Base-by-base conservation (phyloP, 2,329 filamentous ascomycete genomes). In the Trichoderma lentiforme region DNA sequence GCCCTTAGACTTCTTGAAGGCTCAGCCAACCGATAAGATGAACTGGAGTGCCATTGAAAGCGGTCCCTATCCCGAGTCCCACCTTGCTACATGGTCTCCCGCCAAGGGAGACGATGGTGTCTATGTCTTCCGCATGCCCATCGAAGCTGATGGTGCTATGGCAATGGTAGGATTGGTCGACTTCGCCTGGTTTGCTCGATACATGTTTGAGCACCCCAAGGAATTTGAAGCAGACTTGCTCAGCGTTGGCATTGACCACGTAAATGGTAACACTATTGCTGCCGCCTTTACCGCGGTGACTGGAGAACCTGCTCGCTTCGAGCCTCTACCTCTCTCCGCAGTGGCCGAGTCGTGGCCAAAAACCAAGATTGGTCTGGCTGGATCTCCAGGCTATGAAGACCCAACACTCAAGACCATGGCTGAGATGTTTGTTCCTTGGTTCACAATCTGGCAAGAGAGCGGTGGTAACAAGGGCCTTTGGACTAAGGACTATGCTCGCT, bases 191-290 rank as follows among this genome's bases (percentile, higher is more conserved):
- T 73, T 56, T 18, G 32, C 71, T 24, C 71, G 72, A 39, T 70
- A 73, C 56, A 73, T 73, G 18, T 67, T 73, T 30, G 72, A 73
- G 24, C 39, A 73, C 8, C 43, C 72, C 3, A 60, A 73, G 6
- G 71, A 73, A 18, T 73, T 73, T 7, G 39, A 61, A 18, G 71
- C 71, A 4, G 71, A 73, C 39, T 60, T 73, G 53, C 71, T 73
- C 5, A 72, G 72, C 21, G 72, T 73, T 6, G 72, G 72, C 4
- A 73, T 73, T n/a, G 60, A 73, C 26, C 72, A 73, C 61, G 56
- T 53, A 12, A 71, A 28, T 9, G 72, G 72, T 7, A 58, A 73
- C 7, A 53, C 34, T 36, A 71, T 73, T 39, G 72, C 71, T 5
- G 43, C 51, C 0, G 72, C 72, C 3, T 73, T 73, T 18, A 71